Evolutionary conservation across 2,329 filamentous ascomycete genomes (phyloP).

Genomic region (Ophiostoma populinum): DNA sequence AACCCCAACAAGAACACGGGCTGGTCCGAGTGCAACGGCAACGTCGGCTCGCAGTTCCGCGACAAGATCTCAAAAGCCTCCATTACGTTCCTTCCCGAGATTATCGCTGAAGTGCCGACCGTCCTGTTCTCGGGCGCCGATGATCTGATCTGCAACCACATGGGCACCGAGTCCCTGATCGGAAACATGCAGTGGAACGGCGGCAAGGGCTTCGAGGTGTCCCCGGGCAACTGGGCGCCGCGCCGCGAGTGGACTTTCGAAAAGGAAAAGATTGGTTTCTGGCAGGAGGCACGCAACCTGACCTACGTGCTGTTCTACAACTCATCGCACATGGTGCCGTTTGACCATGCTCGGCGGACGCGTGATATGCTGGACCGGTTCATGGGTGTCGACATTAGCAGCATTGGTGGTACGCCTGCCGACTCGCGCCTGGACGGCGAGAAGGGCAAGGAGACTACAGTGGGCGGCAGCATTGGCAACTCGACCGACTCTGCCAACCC

Average conservation of each 20-base stretch:
- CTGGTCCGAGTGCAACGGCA: constrained; percentile 79
- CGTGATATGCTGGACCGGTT: constrained; percentile 97
- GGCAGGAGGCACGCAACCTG: constrained; percentile 85
- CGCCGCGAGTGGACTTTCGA: constrained; percentile 90
- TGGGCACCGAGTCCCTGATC: constrained; percentile 84
- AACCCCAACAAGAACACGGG: constrained; percentile 66
- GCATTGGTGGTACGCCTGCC: constrained; percentile 63
- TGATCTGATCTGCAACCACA: constrained; percentile 92
- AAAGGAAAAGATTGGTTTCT: constrained; percentile 71
- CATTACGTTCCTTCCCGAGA: constrained; percentile 54
- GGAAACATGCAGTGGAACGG: constrained; percentile 83
- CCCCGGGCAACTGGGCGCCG: constrained; percentile 79
- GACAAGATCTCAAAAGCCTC: constrained; percentile 56
- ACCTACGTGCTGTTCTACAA: constrained; percentile 95
- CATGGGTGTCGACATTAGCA: constrained; percentile 79
- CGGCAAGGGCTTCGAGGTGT: constrained; percentile 76
- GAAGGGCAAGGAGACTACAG: constrained; percentile 47
- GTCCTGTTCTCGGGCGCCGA: constrained; percentile 85
- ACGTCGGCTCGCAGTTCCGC: constrained; percentile 56
- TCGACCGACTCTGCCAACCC: neutral
- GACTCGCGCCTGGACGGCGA: constrained; percentile 76
- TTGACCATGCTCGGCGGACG: constrained; percentile 70
- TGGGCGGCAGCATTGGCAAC: constrained; percentile 47
- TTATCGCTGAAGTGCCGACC: constrained; percentile 62
- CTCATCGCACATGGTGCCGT: constrained; percentile 95